Conservation (phyloP, 2,329 filamentous ascomycete genomes). For the Aphanocladium album region DNA sequence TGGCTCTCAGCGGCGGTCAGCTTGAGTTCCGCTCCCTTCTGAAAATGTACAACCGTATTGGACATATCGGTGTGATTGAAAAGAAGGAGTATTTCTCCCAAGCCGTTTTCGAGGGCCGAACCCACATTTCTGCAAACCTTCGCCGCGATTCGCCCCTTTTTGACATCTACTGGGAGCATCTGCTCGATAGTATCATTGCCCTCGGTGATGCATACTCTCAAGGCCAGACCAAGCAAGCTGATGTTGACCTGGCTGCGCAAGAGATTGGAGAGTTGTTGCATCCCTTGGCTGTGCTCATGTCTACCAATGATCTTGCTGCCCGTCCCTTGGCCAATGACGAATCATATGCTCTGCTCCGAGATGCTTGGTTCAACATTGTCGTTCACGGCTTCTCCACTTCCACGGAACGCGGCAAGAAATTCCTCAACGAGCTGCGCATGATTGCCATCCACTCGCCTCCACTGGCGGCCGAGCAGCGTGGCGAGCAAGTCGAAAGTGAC, state of each 20-base stretch:
- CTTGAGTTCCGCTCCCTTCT: constrained; percentile 82
- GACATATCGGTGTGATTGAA: constrained; percentile 66
- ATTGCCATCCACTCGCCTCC: constrained; percentile 86
- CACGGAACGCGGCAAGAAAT: constrained; percentile 67
- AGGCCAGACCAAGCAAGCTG: constrained; percentile 67
- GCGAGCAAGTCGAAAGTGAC: constrained; percentile 89
- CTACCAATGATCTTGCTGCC: constrained; percentile 53
- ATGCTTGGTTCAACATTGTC: constrained; percentile 98
- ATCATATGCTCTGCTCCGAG: constrained; percentile 67
- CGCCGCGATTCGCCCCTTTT: constrained; percentile 69
- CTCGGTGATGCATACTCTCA: constrained; percentile 80
- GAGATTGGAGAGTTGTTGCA: constrained; percentile 85
- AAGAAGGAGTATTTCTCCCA: constrained; percentile 62
- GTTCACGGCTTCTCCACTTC: constrained; percentile 82
- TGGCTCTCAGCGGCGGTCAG: constrained; percentile 72
- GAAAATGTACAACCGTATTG: constrained; percentile 73
- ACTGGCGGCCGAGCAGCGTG: constrained; percentile 80
- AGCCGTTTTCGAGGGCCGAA: constrained; percentile 76
- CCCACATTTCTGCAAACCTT: constrained; percentile 67
- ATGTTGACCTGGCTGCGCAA: constrained; percentile 74
- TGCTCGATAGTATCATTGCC: constrained; percentile 82
- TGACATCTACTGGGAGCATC: constrained; percentile 74
- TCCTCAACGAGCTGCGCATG: constrained; percentile 71
- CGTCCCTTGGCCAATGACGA: constrained; percentile 57
- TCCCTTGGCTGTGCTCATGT: constrained; percentile 81